These are phyloP conservation scores for Globisporangium polare DNA, from an alignment of 352 stramenopile species.

Conservation along the genomic window DNA sequence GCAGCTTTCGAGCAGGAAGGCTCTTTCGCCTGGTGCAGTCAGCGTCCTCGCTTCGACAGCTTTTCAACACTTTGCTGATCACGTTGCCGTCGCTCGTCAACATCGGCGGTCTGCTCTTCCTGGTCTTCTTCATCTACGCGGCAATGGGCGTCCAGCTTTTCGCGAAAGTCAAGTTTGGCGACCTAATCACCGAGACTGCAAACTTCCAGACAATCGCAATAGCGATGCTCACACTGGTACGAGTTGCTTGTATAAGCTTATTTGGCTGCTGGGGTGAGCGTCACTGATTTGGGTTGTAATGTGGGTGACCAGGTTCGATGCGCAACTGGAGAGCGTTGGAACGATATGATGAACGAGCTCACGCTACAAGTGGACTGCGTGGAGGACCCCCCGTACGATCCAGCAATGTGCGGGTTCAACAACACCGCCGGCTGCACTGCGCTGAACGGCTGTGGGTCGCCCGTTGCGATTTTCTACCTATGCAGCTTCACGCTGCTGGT, in stretches of 20 bases:
- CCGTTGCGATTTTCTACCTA: constrained; percentile 68
- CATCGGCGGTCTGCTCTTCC: constrained; percentile 81
- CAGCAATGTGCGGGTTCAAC: constrained; percentile 57
- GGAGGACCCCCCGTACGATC: constrained; percentile 43
- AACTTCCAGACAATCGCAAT: constrained; percentile 88
- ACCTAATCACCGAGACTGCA: constrained; percentile 56
- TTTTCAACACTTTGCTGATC: constrained; percentile 88
- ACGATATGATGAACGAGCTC: constrained; percentile 89
- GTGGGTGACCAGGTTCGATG: constrained; percentile 70
- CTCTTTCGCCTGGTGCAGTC: constrained; percentile 73
- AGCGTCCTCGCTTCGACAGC: constrained; percentile 68
- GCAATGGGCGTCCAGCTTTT: constrained; percentile 90
- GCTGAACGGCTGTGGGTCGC: constrained; percentile 66
- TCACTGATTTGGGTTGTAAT: constrained; percentile 21
- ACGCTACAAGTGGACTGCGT: constrained; percentile 42
- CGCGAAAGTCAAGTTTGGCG: constrained; percentile 70
- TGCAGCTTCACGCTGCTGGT: constrained; percentile 90
- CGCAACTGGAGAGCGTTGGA: constrained; percentile 91
- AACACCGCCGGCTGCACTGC: constrained; percentile 38
- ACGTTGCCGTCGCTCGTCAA: constrained; percentile 85
- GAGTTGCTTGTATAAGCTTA: not conserved
- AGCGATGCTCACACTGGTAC: constrained; percentile 62
- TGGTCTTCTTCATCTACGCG: constrained; percentile 92
- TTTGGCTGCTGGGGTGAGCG: not conserved
- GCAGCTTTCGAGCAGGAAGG: constrained; percentile 81